These are phyloP conservation scores for Tephrocybe sp. DNA, from an alignment of 768 basidiomycete genomes.

Conservation along the genomic window DNA sequence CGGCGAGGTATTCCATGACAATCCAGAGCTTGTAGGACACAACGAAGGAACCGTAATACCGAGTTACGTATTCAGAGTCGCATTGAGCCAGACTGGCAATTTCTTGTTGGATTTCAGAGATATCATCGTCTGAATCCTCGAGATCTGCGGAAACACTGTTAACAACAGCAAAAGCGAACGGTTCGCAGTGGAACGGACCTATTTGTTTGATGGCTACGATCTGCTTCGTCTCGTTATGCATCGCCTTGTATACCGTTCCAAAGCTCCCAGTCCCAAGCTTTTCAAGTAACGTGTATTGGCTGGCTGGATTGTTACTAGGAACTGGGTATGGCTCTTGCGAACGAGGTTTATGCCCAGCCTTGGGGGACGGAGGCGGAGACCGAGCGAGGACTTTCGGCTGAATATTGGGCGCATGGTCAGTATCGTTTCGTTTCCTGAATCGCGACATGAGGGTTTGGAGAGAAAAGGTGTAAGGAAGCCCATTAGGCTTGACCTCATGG, in stretches of 20 bases:
- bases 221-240: constrained; percentile 92
- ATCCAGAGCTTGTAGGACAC: constrained; percentile 98
- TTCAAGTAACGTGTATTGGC: constrained; percentile 89
- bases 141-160: constrained; percentile 57
- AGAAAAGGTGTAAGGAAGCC: constrained; percentile 25
- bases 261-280: constrained; percentile 98
- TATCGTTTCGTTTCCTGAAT: constrained; percentile 40
- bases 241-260: constrained; percentile 95
- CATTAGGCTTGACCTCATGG: constrained; percentile 20
- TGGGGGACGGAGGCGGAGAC: constrained; percentile 54
- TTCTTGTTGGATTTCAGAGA: constrained; percentile 97
- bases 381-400: constrained; percentile 43
- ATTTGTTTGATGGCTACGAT: constrained; percentile 99
- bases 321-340: constrained; percentile 64
- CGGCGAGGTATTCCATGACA: constrained; percentile 98
- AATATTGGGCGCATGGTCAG: constrained; percentile 33
- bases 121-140: constrained; percentile 98
- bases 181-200: constrained; percentile 48
- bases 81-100: constrained; percentile 95
- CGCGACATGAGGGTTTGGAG: constrained; percentile 45
- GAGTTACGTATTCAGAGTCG: constrained; percentile 95
- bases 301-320: constrained; percentile 79
- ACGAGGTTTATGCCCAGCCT: constrained; percentile 39
- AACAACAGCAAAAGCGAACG: constrained; percentile 1
- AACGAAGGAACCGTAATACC: constrained; percentile 97